These are phyloP conservation scores for Xylaria scruposa DNA, from an alignment of 495 filamentous ascomycete species.

Conservation along the genomic window DNA sequence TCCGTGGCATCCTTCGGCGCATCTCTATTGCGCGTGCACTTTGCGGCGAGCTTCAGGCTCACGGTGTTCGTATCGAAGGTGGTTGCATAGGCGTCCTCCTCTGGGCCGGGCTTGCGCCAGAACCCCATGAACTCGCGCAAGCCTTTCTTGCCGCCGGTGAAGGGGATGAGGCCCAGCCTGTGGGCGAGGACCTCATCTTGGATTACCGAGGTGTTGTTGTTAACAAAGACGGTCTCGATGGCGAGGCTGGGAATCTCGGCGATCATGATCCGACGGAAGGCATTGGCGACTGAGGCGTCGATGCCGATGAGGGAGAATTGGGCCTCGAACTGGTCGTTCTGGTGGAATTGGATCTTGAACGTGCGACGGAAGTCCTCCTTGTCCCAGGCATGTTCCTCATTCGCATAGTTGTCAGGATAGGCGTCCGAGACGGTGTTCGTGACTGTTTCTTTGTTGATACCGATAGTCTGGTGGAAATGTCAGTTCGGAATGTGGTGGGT, in stretches of 20 bases:
- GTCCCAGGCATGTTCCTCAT: conserved; percentile 89
- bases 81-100: conserved; percentile 40
- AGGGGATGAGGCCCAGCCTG: conserved; percentile 87
- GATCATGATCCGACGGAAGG: conserved; percentile 96
- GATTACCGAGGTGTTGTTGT: conserved; percentile 96
- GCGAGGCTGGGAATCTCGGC: conserved; percentile 93
- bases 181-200: conserved; percentile 95
- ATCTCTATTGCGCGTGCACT: conserved; percentile 77
- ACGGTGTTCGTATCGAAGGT: conserved; percentile 83
- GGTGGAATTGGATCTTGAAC: conserved; percentile 81
- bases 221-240: conserved; percentile 88
- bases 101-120: conserved; percentile 61
- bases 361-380: conserved; percentile 71
- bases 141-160: conserved; percentile 76
- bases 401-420: conserved; percentile 87
- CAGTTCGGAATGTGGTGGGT: conserved; percentile 5
- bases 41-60: conserved; percentile 70
- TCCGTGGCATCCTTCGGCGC: conserved; percentile 75
- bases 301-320: conserved; percentile 91
- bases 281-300: conserved; percentile 94
- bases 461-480: conserved; percentile 68
- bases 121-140: conserved; percentile 77
- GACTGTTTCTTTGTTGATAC: conserved; percentile 86
- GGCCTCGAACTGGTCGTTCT: conserved; percentile 73
- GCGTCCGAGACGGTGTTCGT: conserved; percentile 87